Base-by-base conservation (phyloP, 78 protist genomes). In the Carpediemonas membranifera region DNA sequence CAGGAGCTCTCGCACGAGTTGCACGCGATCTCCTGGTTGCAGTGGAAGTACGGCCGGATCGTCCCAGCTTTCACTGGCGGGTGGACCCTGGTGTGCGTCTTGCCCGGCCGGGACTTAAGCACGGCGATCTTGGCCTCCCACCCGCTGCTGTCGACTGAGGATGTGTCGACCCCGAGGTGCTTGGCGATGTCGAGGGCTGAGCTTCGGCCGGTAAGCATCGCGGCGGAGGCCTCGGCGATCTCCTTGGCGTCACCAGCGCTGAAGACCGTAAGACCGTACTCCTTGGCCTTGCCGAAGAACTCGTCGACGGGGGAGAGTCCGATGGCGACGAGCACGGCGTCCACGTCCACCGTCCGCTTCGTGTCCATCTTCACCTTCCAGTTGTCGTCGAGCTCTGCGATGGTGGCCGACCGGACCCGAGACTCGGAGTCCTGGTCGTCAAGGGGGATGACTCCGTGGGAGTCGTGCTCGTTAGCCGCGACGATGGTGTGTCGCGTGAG, bases 21-120 rank as follows among this genome's bases (percentile, higher is more conserved):
- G 66, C 66, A 61, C 7, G 66, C 57, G 51, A 61, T 61, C 28
- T 61, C 66, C 44, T 61, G 66, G 66, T 13, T 14, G 51, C 66
- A 61, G 44, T 61, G 66, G 35, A 61, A 14, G 18, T 16, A 3
- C 16, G 66, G 66, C 50, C 13, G 28, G 27, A 41, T 13, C 9
- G 31, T 25, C 47, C 5, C 47, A 41, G 21, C 9, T 9, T 41
- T 9, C 47, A 41, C 47, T 13, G 47, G 5, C 9, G 47, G 47
- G 5, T 13, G 47, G 47, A 41, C 21, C 9, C 21, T 41, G 9
- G 47, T 41, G 31, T 61, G 16, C 14, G 30, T 31, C 25, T 7
- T 7, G 19, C 60, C 60, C 3, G 66, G 50, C 18, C 25, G 39
- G 35, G 50, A 5, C 7, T 7, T 16, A 14, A 61, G 66, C 35